Evolutionary conservation across 1,284 basidiomycete genomes (phyloP), one percentile per base, ranked within the genome.

Genomic region (Cystobasidium sp.): DNA sequence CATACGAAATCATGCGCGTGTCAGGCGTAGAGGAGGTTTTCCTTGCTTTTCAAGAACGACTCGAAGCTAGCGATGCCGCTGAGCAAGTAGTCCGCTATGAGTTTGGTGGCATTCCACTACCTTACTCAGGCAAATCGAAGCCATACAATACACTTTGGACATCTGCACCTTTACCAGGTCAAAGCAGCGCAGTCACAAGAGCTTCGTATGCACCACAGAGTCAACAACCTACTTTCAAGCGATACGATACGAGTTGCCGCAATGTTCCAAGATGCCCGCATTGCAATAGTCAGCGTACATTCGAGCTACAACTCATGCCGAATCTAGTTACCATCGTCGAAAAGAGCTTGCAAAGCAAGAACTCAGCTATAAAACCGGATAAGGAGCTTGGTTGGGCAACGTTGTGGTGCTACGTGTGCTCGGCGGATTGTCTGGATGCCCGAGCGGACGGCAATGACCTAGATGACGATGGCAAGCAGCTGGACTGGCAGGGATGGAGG

Each of bases 221-320:
- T 46, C 77, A 82, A 16, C 70, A 76, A 0, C 78, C 82, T 43
- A 87, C 86, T 77, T 85, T 88, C 61, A 83, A 49, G 41, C 83
- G 0, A 90, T 88, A 80, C 81, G 84, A 72, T 81, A 85, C 8
- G 78, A 84, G 0, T 79, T 84, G 65, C 55, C 44, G 66, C 10
- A 71, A 59, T 4, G 81, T 91, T 39, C 85, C 88, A 0, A 76
- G 81, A 0, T 94, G 92, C 80, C 84, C 87, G 0, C 78, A 82
- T 22, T 94, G 92, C 82, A 83, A 84, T 53, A 84, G 85, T 6
- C 83, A 81, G 55, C 86, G 91, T 12, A 85, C 88, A 8, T 94
- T 93, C 81, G 92, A 94, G 80, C 91, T 89, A 78, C 92, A 94
- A 80, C 82, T 93, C 51, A 93, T 93, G 91, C 91, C 91, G 0